Conservation (phyloP, 2,329 filamentous ascomycete genomes). For the Colletotrichum coccodes region DNA sequence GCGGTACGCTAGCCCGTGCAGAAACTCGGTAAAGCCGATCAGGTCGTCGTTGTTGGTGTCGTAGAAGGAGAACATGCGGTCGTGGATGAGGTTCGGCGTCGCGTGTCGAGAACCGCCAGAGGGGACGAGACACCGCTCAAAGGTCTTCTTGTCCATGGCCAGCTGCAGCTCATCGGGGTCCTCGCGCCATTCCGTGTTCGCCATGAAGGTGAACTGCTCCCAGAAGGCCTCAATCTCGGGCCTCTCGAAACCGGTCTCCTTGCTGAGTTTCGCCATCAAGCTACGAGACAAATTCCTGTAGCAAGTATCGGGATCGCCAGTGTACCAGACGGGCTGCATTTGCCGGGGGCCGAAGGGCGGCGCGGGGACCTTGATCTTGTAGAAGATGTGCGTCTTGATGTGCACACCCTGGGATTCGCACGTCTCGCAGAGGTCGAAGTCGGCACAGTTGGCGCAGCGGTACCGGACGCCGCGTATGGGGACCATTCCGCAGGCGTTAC, state of each 20-base stretch:
- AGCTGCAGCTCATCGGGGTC: constrained; percentile 82
- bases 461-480: constrained; percentile 94
- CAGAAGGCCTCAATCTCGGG: constrained; percentile 92
- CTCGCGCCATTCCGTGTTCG: constrained; percentile 83
- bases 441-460: constrained; percentile 93
- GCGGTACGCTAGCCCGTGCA: constrained; percentile 80
- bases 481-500: constrained; percentile 87
- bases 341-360: constrained; percentile 85
- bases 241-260: constrained; percentile 82
- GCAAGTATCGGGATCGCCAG: constrained; percentile 82
- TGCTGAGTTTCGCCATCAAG: constrained; percentile 75
- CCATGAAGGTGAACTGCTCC: constrained; percentile 97
- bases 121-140: constrained; percentile 89
- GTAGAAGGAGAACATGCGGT: constrained; percentile 97
- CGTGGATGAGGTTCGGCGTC: constrained; percentile 89
- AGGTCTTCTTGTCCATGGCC: constrained; percentile 92
- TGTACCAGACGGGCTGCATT: constrained; percentile 86
- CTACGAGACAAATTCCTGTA: constrained; percentile 72
- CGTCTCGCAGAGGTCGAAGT: constrained; percentile 94
- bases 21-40: constrained; percentile 92
- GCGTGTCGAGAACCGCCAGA: constrained; percentile 83
- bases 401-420: constrained; percentile 86
- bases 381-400: constrained; percentile 93
- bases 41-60: constrained; percentile 89
- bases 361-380: constrained; percentile 92